phyloP scores from a whole-genome alignment of 305 asterid genomes.

The Striga hermonthica region DNA sequence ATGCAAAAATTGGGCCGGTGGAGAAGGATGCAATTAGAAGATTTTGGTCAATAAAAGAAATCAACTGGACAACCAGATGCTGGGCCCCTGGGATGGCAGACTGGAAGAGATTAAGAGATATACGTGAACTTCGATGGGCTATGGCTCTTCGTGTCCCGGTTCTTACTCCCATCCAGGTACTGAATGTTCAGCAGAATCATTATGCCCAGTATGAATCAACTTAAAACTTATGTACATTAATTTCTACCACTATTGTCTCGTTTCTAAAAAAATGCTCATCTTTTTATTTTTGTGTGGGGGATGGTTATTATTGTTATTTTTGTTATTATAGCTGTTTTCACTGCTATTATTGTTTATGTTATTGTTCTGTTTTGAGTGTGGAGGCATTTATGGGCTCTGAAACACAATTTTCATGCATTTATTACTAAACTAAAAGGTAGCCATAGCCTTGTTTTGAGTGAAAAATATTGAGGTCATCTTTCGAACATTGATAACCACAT shows the following conservation, averaged over 20 bases:
- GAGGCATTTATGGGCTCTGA: constrained; percentile 3
- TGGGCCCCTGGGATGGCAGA: constrained; percentile 98
- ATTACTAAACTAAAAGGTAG: too few relatives aligned
- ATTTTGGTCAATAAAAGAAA: constrained; percentile 86
- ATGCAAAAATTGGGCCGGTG: constrained; percentile 83
- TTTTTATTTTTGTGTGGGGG: neutral
- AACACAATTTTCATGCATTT: too few relatives aligned
- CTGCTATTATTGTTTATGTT: neutral
- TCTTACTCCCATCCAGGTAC: constrained; percentile 88
- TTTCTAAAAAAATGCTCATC: neutral
- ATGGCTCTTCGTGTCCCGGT: constrained; percentile 91
- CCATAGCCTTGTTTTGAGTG: too few relatives aligned
- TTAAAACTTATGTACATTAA: constrained; percentile 9
- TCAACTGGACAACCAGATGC: constrained; percentile 91
- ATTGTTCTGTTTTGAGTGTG: neutral
- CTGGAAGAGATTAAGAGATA: constrained; percentile 94
- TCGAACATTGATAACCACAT: too few relatives aligned
- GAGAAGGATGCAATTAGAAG: constrained; percentile 97
- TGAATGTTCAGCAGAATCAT: constrained; percentile 22
- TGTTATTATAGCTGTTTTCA: neutral
- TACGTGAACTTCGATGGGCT: constrained; percentile 98
- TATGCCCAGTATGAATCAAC: constrained; percentile 8
- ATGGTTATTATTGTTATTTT: neutral
- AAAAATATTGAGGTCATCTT: neutral
- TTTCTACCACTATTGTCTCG: constrained; percentile 2